phyloP scores from a whole-genome alignment of 108 stramenopile genomes.

The Bacterosira constricta region DNA sequence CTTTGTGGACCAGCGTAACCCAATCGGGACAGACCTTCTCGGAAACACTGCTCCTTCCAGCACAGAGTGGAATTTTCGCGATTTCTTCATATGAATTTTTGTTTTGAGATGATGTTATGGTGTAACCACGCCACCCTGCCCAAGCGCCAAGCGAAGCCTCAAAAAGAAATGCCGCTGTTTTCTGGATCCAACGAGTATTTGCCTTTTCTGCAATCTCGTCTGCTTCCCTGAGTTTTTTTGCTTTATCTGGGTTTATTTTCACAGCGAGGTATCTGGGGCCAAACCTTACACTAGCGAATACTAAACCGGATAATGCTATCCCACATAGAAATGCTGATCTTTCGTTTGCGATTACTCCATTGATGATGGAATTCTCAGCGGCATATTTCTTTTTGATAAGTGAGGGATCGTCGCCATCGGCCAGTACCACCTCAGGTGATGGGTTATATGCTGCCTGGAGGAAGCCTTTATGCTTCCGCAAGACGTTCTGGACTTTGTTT shows the following conservation, averaged over 20 bases:
- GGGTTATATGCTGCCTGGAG: slow-evolving; percentile 8
- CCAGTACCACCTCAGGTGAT: not conserved
- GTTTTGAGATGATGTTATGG: slow-evolving; percentile 36
- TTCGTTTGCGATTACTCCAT: slow-evolving; percentile 39
- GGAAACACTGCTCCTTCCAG: slow-evolving; percentile 46
- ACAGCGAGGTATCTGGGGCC: slow-evolving; percentile 32
- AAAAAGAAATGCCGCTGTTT: slow-evolving; percentile 27
- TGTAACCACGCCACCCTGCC: slow-evolving; percentile 47
- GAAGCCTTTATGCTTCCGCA: slow-evolving; percentile 19
- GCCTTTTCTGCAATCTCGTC: slow-evolving; percentile 35
- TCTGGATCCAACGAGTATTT: slow-evolving; percentile 38
- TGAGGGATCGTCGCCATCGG: slow-evolving; percentile 1
- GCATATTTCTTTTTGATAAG: slow-evolving; percentile 22
- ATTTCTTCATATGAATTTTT: slow-evolving; percentile 36
- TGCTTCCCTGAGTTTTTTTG: slow-evolving; percentile 34
- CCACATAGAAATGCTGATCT: slow-evolving; percentile 35
- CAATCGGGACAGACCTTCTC: slow-evolving; percentile 54
- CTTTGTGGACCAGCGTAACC: slow-evolving; percentile 46
- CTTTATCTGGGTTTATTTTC: slow-evolving; percentile 37
- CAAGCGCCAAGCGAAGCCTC: slow-evolving; percentile 45
- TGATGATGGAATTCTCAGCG: slow-evolving; percentile 24
- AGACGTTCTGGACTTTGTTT: not conserved
- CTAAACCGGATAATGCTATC: slow-evolving; percentile 32
- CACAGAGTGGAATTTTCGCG: slow-evolving; percentile 48
- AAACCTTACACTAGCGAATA: slow-evolving; percentile 43